phyloP scores from a whole-genome alignment of 305 asterid species.

The Fraxinus greggii region DNA sequence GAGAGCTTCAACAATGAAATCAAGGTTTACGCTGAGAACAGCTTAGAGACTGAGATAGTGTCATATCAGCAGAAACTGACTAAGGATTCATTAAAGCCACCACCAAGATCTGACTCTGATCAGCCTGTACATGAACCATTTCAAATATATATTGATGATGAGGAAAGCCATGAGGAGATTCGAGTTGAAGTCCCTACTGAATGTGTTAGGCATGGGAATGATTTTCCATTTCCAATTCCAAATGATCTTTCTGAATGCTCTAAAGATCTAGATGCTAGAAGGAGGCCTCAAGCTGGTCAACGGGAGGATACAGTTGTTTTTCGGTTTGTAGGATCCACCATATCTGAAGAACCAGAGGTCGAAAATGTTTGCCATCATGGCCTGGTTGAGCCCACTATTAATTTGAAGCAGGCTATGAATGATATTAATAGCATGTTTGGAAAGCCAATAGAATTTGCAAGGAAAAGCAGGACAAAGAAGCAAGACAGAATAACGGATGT shows the following conservation, averaged over 20 bases:
- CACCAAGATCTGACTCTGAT: conserved; percentile 27
- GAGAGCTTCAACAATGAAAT: conserved; percentile 36
- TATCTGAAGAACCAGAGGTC: conserved; percentile 63
- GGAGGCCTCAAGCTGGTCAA: conserved; percentile 40
- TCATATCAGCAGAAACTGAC: conserved; percentile 27
- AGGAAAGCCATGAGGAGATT: conserved; percentile 39
- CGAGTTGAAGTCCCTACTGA: conserved; percentile 22
- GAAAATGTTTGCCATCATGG: conserved; percentile 96
- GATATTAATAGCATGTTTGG: conserved; percentile 91
- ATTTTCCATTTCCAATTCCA: conserved; percentile 49
- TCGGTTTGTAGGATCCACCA: conserved; percentile 86
- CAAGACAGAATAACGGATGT: conserved; percentile 38
- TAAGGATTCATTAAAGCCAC: conserved; percentile 28
- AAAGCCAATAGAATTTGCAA: conserved; percentile 72
- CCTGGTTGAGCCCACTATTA: conserved; percentile 83
- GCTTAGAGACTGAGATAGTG: conserved; percentile 27
- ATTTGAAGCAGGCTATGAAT: conserved; percentile 92
- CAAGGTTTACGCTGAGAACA: conserved; percentile 49
- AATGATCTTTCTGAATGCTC: conserved; percentile 41
- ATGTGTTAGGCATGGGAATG: conserved; percentile 21
- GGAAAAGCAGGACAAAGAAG: conserved; percentile 67
- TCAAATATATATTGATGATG: conserved; percentile 67
- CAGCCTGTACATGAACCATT: conserved; percentile 51
- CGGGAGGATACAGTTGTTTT: conserved; percentile 77
- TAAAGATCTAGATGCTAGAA: conserved; percentile 38